Percentiles rank a stretch among this genome's conserved stretches.
Evolutionary conservation across 192 early-diverging fungal species (phyloP).

Genomic region (Gigaspora rosea): DNA sequence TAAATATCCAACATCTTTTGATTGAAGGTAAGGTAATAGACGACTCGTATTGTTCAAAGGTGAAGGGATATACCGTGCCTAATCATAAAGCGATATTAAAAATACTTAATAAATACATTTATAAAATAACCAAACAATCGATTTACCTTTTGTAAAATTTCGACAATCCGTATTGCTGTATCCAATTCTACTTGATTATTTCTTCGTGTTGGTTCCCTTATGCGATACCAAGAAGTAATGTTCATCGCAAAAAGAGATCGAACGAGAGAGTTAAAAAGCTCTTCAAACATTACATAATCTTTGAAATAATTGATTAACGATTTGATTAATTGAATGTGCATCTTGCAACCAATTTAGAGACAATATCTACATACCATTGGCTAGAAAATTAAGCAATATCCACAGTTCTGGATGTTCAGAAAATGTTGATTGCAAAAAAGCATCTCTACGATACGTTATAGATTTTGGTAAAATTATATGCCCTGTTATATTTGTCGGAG

Average conservation of each 20-base stretch:
- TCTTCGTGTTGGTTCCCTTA: background rate
- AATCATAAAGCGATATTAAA: background rate
- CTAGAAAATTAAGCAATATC: constrained; percentile 2
- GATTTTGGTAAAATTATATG: constrained; percentile 15
- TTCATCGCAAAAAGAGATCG: constrained; percentile 4
- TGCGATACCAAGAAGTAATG: constrained; percentile 13
- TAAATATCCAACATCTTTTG: constrained; percentile 16
- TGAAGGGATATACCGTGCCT: constrained; percentile 3
- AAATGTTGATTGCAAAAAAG: background rate
- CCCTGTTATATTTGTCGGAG: background rate
- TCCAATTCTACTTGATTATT: constrained; percentile 9
- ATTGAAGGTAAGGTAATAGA: background rate
- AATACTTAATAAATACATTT: background rate
- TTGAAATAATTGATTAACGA: too few relatives aligned
- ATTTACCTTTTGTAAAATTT: constrained; percentile 1
- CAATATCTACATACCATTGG: background rate
- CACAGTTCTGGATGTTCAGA: background rate
- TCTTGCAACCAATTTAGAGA: background rate
- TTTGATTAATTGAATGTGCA: background rate
- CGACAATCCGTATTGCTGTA: background rate
- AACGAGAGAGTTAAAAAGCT: background rate
- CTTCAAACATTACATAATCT: constrained; percentile 7
- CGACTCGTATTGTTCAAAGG: background rate
- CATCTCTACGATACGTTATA: background rate
- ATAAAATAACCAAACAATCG: background rate